phyloP scores from a whole-genome alignment of 2,329 filamentous ascomycete genomes.

The Colletotrichum theobromicola region DNA sequence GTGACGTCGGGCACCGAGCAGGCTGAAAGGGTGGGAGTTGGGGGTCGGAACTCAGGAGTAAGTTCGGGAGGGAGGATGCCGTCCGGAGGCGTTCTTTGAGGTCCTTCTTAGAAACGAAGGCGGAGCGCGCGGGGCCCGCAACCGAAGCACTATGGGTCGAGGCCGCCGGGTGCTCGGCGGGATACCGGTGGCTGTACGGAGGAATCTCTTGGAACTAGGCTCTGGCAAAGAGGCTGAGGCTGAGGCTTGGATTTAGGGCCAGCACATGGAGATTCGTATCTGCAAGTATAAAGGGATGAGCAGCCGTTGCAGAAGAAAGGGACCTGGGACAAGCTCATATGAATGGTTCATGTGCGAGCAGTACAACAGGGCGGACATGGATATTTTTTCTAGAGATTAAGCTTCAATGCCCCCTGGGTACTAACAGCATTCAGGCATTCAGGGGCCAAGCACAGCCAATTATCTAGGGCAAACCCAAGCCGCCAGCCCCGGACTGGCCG shows the following conservation, averaged over 20 bases:
- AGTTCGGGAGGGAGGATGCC: background rate
- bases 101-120: conserved; percentile 2
- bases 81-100: background rate
- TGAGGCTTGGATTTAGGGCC: background rate
- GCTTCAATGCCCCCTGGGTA: background rate
- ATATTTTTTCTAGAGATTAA: background rate
- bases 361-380: background rate
- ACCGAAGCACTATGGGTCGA: background rate
- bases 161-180: background rate
- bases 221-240: background rate
- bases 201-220: background rate
- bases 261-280: background rate
- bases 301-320: background rate
- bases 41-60: background rate
- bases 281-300: background rate
- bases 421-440: background rate
- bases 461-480: background rate
- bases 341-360: background rate
- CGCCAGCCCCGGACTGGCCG: background rate
- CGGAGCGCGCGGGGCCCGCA: conserved; percentile 9
- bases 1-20: background rate
- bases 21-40: background rate
- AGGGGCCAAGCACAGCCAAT: background rate
- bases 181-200: background rate
- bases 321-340: background rate